Conservation (phyloP, 176 grass and related monocot species). For the Chloris gayana region DNA sequence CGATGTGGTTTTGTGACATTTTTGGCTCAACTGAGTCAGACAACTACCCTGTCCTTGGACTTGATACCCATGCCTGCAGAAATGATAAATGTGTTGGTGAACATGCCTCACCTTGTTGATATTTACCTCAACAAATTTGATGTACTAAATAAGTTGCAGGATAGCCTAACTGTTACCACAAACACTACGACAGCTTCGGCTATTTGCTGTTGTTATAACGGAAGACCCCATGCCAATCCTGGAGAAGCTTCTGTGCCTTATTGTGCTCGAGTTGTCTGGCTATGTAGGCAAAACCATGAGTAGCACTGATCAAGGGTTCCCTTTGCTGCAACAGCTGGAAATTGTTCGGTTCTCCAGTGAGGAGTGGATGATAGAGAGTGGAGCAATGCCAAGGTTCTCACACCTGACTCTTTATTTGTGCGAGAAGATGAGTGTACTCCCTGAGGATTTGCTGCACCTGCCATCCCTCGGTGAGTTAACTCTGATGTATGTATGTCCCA, state of each 20-base stretch:
- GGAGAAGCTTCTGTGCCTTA: constrained; percentile 33
- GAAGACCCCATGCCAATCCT: constrained; percentile 28
- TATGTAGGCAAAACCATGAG: not conserved
- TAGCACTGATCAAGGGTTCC: constrained; percentile 8
- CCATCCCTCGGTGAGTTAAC: constrained; percentile 2
- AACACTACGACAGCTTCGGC: not conserved
- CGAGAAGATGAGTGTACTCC: not conserved
- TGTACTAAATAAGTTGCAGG: not conserved
- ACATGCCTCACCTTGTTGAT: not conserved
- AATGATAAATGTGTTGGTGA: constrained; percentile 13
- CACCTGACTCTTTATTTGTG: not conserved
- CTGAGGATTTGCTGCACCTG: not conserved
- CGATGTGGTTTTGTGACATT: not conserved
- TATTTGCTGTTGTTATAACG: not conserved
- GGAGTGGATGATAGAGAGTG: constrained; percentile 4
- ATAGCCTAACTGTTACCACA: not conserved
- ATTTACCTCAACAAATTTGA: not conserved
- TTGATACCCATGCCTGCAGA: not conserved
- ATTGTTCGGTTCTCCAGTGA: not conserved
- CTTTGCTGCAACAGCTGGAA: not conserved
- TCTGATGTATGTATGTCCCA: not conserved
- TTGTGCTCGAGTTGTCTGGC: not conserved
- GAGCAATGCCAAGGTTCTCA: constrained; percentile 32
- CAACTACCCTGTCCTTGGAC: not conserved
- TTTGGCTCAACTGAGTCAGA: not conserved